A percentile compares a stretch with the other conserved stretches of the same genome.
phyloP scores from a whole-genome alignment of 805 yeast species.

The Saccharomyces kudriavzevii region DNA sequence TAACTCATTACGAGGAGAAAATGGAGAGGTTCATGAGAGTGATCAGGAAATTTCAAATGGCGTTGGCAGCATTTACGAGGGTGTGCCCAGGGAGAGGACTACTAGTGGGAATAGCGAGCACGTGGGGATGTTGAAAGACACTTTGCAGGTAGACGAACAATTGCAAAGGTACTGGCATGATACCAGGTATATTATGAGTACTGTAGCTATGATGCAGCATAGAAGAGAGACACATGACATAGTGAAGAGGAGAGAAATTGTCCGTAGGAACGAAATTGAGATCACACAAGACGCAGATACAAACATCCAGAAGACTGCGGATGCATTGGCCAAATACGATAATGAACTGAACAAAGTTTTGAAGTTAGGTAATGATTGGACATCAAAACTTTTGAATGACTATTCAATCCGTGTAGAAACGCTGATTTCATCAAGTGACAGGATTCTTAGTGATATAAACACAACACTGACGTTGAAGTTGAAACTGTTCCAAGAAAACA shows the following conservation, averaged over 20 bases:
- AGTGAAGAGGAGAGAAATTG: slow-evolving; percentile 15
- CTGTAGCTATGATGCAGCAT: slow-evolving; percentile 21
- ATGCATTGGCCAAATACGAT: slow-evolving; percentile 17
- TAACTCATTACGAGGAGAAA: not conserved
- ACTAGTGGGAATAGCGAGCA: not conserved
- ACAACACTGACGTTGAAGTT: slow-evolving; percentile 60
- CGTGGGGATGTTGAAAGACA: not conserved
- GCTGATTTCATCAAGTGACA: slow-evolving; percentile 52
- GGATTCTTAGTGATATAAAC: slow-evolving; percentile 65
- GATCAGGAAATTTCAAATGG: not conserved
- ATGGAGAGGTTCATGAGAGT: not conserved
- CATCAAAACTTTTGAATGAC: slow-evolving; percentile 24
- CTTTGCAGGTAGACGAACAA: slow-evolving; percentile 14
- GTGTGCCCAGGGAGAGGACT: not conserved
- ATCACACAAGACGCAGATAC: slow-evolving; percentile 13
- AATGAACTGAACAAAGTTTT: slow-evolving; percentile 23
- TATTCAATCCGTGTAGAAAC: slow-evolving; percentile 52
- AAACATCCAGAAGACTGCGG: slow-evolving; percentile 12
- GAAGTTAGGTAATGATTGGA: slow-evolving; percentile 27
- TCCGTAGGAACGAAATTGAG: slow-evolving; percentile 11
- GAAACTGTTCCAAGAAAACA: slow-evolving; percentile 29
- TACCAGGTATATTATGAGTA: slow-evolving; percentile 19
- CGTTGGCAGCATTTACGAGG: not conserved
- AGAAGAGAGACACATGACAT: slow-evolving; percentile 21
- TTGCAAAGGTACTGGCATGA: slow-evolving; percentile 22